Base-by-base conservation (phyloP, 1,284 basidiomycete species). In the Exsudoporus floridanus region DNA sequence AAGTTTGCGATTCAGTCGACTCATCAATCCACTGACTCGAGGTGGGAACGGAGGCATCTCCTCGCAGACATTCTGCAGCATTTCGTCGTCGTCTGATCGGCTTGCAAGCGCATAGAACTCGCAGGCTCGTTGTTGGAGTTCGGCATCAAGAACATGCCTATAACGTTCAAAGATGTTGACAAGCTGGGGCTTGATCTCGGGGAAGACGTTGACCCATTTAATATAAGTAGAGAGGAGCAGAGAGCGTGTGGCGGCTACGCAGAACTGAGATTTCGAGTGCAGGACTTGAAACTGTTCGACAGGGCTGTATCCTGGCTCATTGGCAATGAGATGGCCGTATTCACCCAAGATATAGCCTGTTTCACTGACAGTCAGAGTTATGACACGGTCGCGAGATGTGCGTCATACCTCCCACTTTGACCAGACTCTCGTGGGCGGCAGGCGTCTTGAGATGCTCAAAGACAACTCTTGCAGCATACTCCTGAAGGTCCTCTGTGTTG, bases 151-250 rank as follows among this genome's bases (percentile, higher is more conserved):
- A 33, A 98, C 93, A 66, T 97, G 93, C 19, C 92, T 87, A 71
- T 98, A 99, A n/a, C 94, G 90, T 63, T 98, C 94, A 66, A 99
- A 96, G 57, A 99, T 93, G 70, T 90, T 92, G 64, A 98, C 69
- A 21, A 99, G 82, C 66, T 97, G 94, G 21, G 88, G 83, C 61
- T 96, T 95, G 73, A 99, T 98, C 73, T 99, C 97, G 7, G 97
- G 97, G 74, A 99, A 99, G 49, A 99, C 88, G 70, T 99, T 99
- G 57, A 98, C 92, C 96, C 94, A 97, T 79, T 99, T 99, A 76
- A 98, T 88, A 70, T 99, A 99, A 1, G 97, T 98, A 7, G 96
- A 96, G 14, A 99, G 77, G 23, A 99, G 81, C 40, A 99, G 79
- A 0, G 95, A 91, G 28, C 96, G 85, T 7, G 97, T 99, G 27